These are phyloP conservation scores for sorghum (Sorghum bicolor) DNA, from an alignment of 176 grass and related monocot species.

Conservation along the genomic window DNA sequence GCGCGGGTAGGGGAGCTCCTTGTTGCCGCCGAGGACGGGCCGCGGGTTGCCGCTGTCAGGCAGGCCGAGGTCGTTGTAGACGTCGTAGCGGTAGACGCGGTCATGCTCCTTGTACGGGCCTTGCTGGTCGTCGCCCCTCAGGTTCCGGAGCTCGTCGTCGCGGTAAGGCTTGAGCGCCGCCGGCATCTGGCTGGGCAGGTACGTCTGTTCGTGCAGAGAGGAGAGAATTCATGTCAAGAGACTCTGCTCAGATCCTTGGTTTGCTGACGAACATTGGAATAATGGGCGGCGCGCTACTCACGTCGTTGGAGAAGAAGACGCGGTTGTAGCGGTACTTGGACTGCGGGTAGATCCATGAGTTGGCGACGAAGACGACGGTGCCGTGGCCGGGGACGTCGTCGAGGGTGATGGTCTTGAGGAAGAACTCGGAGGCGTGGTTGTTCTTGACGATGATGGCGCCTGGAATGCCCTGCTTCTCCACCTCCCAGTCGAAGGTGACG, in stretches of 20 bases:
- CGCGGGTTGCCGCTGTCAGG: constrained; percentile 20
- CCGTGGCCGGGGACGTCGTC: constrained; percentile 31
- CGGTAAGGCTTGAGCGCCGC: constrained; percentile 34
- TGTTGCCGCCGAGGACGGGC: constrained; percentile 37
- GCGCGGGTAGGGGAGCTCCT: constrained; percentile 32
- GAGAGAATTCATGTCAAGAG: too few species aligned
- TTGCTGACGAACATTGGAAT: too few species aligned
- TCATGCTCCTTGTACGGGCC: constrained; percentile 24
- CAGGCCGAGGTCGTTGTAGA: constrained; percentile 46
- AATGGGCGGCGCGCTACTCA: not conserved
- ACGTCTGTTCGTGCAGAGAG: not conserved
- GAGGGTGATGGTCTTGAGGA: constrained; percentile 12
- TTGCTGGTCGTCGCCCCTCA: constrained; percentile 26
- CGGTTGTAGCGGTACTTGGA: constrained; percentile 38
- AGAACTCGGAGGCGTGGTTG: constrained; percentile 39
- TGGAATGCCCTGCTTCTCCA: not conserved
- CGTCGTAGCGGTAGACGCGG: constrained; percentile 42
- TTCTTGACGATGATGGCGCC: constrained; percentile 54
- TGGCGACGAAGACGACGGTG: constrained; percentile 41
- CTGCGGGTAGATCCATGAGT: constrained; percentile 58
- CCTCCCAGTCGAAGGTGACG: constrained; percentile 54
- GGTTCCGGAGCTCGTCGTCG: constrained; percentile 37
- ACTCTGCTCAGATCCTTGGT: too few species aligned
- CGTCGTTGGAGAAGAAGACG: not conserved
- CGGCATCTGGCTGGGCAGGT: constrained; percentile 34